Evolutionary conservation across 805 yeast species (phyloP), one percentile per base, ranked within the genome.

Genomic region (Wickerhamiella azymoides): DNA sequence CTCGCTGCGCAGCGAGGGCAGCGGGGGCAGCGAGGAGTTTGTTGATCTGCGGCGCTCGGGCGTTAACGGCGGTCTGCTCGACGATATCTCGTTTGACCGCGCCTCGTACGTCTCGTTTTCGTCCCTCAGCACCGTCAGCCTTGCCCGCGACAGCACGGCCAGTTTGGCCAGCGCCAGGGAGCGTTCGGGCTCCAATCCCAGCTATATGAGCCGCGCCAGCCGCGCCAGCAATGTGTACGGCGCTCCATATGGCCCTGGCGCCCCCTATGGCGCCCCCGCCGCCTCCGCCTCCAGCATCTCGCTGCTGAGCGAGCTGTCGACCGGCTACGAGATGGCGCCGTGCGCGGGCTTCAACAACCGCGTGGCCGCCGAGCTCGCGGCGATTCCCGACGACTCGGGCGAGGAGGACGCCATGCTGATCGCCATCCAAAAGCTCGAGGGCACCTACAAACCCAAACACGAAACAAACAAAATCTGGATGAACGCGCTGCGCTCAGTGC

Each of bases 371-470:
- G 84, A 79, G 55, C 69, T 86, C 40, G 93, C 93, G 1, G 81
- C 82, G 5, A 76, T 88, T 43, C 89, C 96, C 0, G 96, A 89
- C 59, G 86, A 80, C 40, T 70, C 78, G 0, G 74, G 70, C 25
- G 18, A 21, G 5, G 75, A 71, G 14, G 83, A 84, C 61, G 95
- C 94, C 0, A 67, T 86, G 11, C 72, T 70, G 43, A 75, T 77
- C 40, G 86, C 97, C 0, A 66, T 88, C 53, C 68, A 68, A 62
- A 88, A 82, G 62, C 66, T 89, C 26, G 93, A 84, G 62, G 97
- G 95, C 1, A 74, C 69, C 10, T 47, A 40, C 38, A 21, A 19
- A 10, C 43, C 26, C 16, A 14, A 39, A 19, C 39, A 25, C 2
- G 25, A 10, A 19, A 17, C 37, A 2, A 33, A 33, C 21, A 27